Conservation (phyloP, 306 rosid species). For the Sicyos baderoa region DNA sequence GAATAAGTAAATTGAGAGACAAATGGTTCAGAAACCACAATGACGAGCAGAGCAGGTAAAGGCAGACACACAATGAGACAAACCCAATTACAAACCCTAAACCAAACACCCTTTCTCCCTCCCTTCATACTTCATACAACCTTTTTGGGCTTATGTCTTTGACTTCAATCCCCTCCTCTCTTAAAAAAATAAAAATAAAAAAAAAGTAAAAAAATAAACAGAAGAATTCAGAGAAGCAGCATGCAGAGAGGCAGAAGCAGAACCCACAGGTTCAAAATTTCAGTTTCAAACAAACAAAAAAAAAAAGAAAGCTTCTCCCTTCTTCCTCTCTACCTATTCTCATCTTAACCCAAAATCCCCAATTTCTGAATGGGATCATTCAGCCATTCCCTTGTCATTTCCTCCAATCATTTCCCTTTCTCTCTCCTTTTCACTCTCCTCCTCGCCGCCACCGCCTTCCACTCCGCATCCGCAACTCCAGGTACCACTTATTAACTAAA, state of each 20-base stretch:
- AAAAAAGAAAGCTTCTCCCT: no score
- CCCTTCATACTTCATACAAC: not conserved
- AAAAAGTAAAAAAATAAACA: not conserved
- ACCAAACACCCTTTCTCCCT: no score
- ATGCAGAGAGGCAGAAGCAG: no score
- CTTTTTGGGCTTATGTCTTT: not conserved
- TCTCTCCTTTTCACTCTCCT: slow-evolving; percentile 9
- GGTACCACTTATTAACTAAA: no score
- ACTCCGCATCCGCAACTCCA: slow-evolving; percentile 14
- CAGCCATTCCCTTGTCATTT: not conserved
- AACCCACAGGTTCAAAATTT: no score
- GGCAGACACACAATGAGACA: slow-evolving; percentile 10
- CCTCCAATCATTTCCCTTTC: slow-evolving; percentile 11
- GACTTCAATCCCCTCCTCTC: not conserved
- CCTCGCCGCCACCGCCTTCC: slow-evolving; percentile 27
- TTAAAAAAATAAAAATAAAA: not conserved
- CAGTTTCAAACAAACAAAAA: no score
- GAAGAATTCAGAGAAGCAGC: not conserved
- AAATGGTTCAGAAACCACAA: not conserved
- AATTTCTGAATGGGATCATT: slow-evolving; percentile 4
- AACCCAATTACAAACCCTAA: not conserved
- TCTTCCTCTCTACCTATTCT: no score
- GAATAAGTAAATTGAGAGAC: not conserved
- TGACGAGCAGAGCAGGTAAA: not conserved
- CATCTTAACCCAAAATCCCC: not conserved